These are phyloP conservation scores for Kodamaea ohmeri DNA, from an alignment of 1,139 yeast species.

Conservation along the genomic window DNA sequence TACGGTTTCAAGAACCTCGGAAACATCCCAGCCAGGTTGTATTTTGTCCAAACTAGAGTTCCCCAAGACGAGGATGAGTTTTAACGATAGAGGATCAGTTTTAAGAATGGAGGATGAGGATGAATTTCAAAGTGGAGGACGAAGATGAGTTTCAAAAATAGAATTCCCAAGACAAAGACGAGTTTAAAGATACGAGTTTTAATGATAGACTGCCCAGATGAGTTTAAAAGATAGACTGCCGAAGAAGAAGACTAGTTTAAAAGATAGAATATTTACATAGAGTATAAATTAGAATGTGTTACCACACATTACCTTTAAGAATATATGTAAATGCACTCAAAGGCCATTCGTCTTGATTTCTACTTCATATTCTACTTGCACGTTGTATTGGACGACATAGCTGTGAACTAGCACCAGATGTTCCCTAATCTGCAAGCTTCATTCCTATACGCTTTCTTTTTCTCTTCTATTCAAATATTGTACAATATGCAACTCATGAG, in stretches of 20 bases:
- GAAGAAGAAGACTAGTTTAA: neutral
- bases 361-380: too few species aligned
- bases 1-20: slow-evolving; percentile 66
- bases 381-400: too few species aligned
- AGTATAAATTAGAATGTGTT: neutral
- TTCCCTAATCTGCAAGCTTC: too few species aligned
- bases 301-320: neutral
- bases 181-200: too few species aligned
- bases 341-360: too few species aligned
- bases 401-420: too few species aligned
- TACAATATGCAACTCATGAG: slow-evolving; percentile 2
- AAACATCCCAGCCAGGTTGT: slow-evolving; percentile 55
- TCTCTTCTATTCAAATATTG: neutral
- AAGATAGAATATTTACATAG: neutral
- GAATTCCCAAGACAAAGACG: too few species aligned
- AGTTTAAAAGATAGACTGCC: neutral
- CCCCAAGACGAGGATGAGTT: slow-evolving; percentile 14
- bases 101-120: too few species aligned
- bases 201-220: too few species aligned
- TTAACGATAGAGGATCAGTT: slow-evolving; percentile 3
- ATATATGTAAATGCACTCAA: too few species aligned
- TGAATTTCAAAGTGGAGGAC: too few species aligned
- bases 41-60: slow-evolving; percentile 67
- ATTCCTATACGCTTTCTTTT: neutral
- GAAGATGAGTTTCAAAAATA: too few species aligned